Conservation (phyloP, 1,284 basidiomycete species). For the Hortiboletus rubellus region DNA sequence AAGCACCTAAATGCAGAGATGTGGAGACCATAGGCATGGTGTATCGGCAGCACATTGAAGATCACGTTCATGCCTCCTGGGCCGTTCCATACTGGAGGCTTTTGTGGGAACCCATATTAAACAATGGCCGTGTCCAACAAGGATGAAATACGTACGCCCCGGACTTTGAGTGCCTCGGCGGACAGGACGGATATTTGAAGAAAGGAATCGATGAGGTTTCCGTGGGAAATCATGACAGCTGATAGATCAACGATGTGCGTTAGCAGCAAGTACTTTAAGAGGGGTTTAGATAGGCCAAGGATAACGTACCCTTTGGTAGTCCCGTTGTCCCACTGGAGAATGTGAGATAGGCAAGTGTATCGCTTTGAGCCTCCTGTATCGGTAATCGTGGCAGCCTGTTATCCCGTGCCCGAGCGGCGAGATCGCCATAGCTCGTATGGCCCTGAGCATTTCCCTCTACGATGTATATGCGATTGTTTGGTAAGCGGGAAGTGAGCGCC, state of each 20-base stretch:
- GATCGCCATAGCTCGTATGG: slow-evolving; percentile 44
- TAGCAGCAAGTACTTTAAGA: not conserved
- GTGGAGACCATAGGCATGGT: slow-evolving; percentile 68
- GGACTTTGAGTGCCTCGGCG: slow-evolving; percentile 33
- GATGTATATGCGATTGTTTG: slow-evolving; percentile 53
- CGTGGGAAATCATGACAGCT: slow-evolving; percentile 78
- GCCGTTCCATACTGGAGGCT: slow-evolving; percentile 44
- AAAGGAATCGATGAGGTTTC: slow-evolving; percentile 58
- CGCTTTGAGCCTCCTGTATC: slow-evolving; percentile 47
- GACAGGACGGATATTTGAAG: slow-evolving; percentile 41
- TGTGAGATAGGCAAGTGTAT: slow-evolving; percentile 68
- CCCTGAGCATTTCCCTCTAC: slow-evolving; percentile 47
- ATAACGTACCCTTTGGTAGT: slow-evolving; percentile 62
- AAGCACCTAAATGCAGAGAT: slow-evolving; percentile 51
- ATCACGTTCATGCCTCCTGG: slow-evolving; percentile 46
- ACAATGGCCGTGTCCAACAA: not conserved
- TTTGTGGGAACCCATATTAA: not conserved
- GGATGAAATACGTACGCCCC: slow-evolving; percentile 12
- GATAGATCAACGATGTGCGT: slow-evolving; percentile 1
- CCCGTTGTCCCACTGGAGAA: slow-evolving; percentile 81
- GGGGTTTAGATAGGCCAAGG: not conserved
- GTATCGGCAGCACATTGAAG: slow-evolving; percentile 64
- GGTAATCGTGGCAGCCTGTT: slow-evolving; percentile 43
- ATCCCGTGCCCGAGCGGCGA: slow-evolving; percentile 44
- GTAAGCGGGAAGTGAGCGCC: slow-evolving; percentile 52